Conservation (phyloP, 768 basidiomycete species). For the Macrolepiota albuminosa region DNA sequence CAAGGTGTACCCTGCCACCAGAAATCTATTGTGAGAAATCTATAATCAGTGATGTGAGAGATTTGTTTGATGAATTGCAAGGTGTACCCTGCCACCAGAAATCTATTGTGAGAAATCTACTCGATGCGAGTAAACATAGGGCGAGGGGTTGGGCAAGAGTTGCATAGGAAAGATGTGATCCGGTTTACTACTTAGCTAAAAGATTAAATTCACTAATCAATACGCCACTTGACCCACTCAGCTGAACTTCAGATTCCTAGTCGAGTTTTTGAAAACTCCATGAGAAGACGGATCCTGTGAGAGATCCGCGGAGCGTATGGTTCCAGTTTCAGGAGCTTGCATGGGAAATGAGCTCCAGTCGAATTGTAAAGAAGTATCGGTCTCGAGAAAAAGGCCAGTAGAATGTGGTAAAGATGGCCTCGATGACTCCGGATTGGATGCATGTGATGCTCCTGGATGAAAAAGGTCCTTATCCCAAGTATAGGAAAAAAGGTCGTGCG, state of each 20-base stretch:
- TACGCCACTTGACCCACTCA: background rate
- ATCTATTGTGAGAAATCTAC: background rate
- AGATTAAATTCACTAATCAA: background rate
- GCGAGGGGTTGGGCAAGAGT: background rate
- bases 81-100: background rate
- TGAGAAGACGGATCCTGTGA: background rate
- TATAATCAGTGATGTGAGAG: background rate
- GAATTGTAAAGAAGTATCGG: background rate
- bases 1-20: background rate
- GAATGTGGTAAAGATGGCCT: background rate
- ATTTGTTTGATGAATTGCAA: background rate
- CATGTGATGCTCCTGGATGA: background rate
- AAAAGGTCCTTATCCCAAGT: slow-evolving; percentile 1
- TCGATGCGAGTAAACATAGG: background rate
- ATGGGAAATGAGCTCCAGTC: background rate
- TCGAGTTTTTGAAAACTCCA: background rate
- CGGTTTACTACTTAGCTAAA: background rate
- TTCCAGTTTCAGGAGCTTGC: background rate
- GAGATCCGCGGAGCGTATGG: background rate
- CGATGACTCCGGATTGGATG: background rate
- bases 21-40: no score
- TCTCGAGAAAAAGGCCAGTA: background rate
- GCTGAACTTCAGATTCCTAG: background rate
- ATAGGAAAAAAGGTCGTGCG: background rate
- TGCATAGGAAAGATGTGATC: background rate